Evolutionary conservation across 2,329 filamentous ascomycete genomes (phyloP).

Genomic region (Colletotrichum horii): DNA sequence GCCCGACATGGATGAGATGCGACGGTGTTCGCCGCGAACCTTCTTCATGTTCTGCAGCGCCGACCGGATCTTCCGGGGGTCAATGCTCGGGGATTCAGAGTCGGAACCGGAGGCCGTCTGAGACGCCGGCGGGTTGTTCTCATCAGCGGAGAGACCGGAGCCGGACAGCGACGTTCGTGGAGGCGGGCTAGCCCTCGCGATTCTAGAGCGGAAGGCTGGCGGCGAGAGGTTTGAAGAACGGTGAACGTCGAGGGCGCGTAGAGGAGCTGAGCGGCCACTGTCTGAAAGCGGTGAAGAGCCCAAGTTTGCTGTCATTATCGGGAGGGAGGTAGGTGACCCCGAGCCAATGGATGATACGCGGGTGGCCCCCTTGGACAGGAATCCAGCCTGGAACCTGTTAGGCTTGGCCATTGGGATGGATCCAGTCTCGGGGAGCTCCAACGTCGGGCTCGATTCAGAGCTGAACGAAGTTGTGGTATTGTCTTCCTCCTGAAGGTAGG

Average conservation of each 20-base stretch:
- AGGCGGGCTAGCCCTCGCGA: constrained; percentile 34
- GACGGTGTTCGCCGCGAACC: constrained; percentile 39
- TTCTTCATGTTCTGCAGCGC: constrained; percentile 60
- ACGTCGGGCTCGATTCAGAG: constrained; percentile 62
- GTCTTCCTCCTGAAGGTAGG: constrained; percentile 48
- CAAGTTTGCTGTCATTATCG: constrained; percentile 61
- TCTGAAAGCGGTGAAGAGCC: constrained; percentile 56
- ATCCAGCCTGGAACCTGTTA: constrained; percentile 87
- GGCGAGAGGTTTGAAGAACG: constrained; percentile 58
- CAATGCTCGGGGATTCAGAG: constrained; percentile 55
- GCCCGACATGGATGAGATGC: constrained; percentile 44
- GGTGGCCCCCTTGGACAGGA: constrained; percentile 65
- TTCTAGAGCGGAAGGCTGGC: constrained; percentile 36
- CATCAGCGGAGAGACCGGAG: constrained; percentile 41
- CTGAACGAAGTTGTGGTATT: constrained; percentile 49
- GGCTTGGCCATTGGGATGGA: constrained; percentile 54
- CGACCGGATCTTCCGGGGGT: constrained; percentile 59
- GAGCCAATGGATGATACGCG: constrained; percentile 44
- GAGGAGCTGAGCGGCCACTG: constrained; percentile 50
- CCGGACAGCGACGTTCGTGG: constrained; percentile 37
- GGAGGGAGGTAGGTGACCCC: constrained; percentile 67
- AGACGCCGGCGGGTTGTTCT: constrained; percentile 57
- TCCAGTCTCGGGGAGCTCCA: constrained; percentile 56
- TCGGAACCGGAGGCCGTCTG: constrained; percentile 46
- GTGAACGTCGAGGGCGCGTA: constrained; percentile 55